These are phyloP conservation scores for Phytopythium oedochilum DNA, from an alignment of 352 stramenopile genomes.

Conservation along the genomic window DNA sequence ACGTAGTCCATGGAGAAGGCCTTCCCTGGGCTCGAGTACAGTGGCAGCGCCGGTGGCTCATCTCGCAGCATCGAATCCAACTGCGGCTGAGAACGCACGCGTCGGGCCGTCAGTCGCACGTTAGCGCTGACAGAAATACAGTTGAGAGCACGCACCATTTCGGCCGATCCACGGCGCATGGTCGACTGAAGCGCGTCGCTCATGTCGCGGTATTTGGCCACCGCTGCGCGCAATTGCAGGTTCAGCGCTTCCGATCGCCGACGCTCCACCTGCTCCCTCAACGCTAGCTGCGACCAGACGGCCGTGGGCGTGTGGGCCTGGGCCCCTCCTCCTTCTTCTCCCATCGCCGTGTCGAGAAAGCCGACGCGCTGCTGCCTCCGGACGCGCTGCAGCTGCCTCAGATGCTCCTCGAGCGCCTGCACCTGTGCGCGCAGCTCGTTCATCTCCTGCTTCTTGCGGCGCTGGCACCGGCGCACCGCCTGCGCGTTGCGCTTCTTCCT, in stretches of 20 bases:
- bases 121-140: no score
- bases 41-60: not conserved
- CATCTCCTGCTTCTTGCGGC: conserved; percentile 25
- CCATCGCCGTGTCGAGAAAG: no score
- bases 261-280: conserved; percentile 5
- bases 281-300: conserved; percentile 8
- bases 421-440: conserved; percentile 12
- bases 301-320: no score
- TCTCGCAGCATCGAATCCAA: not conserved
- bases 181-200: conserved; percentile 7
- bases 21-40: not conserved
- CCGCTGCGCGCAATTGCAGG: conserved; percentile 11
- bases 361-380: not conserved
- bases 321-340: no score
- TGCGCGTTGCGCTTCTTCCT: conserved; percentile 5
- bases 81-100: not conserved
- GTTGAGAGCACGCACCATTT: not conserved
- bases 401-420: conserved; percentile 12
- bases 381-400: conserved; percentile 8
- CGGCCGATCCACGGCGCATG: not conserved
- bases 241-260: conserved; percentile 15
- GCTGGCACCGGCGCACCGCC: conserved; percentile 9
- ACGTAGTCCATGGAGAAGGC: conserved; percentile 5
- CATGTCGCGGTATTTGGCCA: conserved; percentile 16
- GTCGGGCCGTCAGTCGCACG: not conserved